A percentile compares a stretch with the other conserved stretches of the same genome.
Evolutionary conservation across 768 basidiomycete species (phyloP).

Genomic region (Trametopsis cervina): DNA sequence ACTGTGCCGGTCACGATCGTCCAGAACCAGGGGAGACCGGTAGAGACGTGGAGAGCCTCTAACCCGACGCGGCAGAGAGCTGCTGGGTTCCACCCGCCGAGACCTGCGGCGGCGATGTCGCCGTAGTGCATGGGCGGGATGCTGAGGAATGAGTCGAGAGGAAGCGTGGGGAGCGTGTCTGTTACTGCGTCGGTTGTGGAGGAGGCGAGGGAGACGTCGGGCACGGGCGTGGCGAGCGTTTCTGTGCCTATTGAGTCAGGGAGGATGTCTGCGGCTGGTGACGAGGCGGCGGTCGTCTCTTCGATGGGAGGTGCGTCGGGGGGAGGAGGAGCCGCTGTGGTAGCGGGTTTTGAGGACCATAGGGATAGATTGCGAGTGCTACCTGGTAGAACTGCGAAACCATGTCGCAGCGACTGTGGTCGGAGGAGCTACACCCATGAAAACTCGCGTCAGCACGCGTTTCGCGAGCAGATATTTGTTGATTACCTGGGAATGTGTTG

Average conservation of each 20-base stretch:
- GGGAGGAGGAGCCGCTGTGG: background rate
- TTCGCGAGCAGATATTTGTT: no score
- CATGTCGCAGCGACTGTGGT: background rate
- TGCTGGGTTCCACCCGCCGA: constrained; percentile 57
- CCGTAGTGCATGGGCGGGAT: constrained; percentile 55
- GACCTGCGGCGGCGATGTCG: constrained; percentile 62
- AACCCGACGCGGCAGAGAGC: constrained; percentile 57
- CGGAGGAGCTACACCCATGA: background rate
- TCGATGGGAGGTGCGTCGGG: constrained; percentile 1
- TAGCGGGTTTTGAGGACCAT: constrained; percentile 12
- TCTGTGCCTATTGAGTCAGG: constrained; percentile 9
- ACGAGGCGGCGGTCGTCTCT: constrained; percentile 9
- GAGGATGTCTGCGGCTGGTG: constrained; percentile 4
- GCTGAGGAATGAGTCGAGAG: constrained; percentile 8
- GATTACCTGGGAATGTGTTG: background rate
- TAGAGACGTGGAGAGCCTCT: constrained; percentile 61
- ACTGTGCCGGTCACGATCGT: constrained; percentile 65
- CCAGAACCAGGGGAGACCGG: constrained; percentile 78
- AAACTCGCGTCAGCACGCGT: no score
- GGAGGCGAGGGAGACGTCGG: constrained; percentile 6
- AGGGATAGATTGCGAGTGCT: constrained; percentile 15
- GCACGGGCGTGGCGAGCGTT: constrained; percentile 6
- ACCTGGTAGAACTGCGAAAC: background rate
- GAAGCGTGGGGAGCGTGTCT: constrained; percentile 9
- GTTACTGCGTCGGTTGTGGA: background rate